A percentile compares a stretch with the other conserved stretches of the same genome.
Conservation (phyloP, 2,329 filamentous ascomycete genomes). For the Aspergillus sojae region DNA sequence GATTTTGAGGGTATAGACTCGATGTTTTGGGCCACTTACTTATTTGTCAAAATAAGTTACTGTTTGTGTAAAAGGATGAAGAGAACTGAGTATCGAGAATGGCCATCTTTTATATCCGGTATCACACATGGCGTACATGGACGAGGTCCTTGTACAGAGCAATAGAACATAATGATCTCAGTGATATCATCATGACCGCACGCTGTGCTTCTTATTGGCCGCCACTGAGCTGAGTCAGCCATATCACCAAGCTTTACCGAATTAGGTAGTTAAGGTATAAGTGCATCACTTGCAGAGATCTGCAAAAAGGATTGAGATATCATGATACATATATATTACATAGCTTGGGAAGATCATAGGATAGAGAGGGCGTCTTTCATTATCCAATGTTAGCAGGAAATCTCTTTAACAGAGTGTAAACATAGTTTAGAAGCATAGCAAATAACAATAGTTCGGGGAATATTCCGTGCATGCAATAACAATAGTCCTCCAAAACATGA, state of each 20-base stretch:
- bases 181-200: slow-evolving; percentile 2
- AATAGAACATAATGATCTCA: not conserved
- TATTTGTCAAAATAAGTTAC: not conserved
- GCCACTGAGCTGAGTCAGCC: not conserved
- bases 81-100: not conserved
- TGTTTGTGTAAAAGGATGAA: not conserved
- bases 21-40: not conserved
- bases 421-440: not conserved
- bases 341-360: not conserved
- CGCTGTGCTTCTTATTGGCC: not conserved
- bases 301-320: not conserved
- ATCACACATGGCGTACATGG: not conserved
- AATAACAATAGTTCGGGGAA: slow-evolving; percentile 8
- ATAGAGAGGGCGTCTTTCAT: not conserved
- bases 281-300: not conserved
- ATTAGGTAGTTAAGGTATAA: not conserved
- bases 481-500: not conserved
- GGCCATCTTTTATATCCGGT: not conserved
- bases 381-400: not conserved
- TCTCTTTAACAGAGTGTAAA: not conserved
- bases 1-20: not conserved
- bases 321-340: not conserved
- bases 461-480: slow-evolving; percentile 3
- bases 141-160: not conserved
- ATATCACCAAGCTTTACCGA: not conserved